Percentiles rank a stretch among this genome's conserved stretches.
Evolutionary conservation across 768 basidiomycete genomes (phyloP).

Genomic region (Cystoderma amianthinum): DNA sequence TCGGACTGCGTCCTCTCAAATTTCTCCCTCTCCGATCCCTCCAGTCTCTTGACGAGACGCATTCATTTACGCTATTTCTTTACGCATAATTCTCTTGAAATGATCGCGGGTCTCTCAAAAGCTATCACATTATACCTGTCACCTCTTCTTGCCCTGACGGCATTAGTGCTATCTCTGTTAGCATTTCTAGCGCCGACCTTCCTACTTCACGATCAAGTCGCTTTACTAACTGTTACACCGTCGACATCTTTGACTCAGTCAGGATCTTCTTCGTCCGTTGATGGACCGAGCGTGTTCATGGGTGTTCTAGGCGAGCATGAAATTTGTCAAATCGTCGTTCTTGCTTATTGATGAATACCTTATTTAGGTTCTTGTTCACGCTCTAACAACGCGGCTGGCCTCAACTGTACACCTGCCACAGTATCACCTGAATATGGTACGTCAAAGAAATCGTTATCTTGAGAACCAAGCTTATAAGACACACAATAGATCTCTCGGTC

Average conservation of each 20-base stretch:
- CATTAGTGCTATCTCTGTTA: conserved; percentile 59
- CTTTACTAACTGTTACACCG: conserved; percentile 59
- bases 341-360: conserved; percentile 3
- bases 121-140: conserved; percentile 61
- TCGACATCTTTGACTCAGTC: conserved; percentile 31
- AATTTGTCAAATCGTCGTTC: not conserved
- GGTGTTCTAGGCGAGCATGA: conserved; percentile 53
- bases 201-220: conserved; percentile 53
- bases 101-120: conserved; percentile 71
- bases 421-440: conserved; percentile 59
- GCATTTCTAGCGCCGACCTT: conserved; percentile 62
- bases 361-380: conserved; percentile 62
- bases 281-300: conserved; percentile 64
- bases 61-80: conserved; percentile 7
- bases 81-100: conserved; percentile 16
- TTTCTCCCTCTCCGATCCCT: no score
- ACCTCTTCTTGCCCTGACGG: conserved; percentile 57
- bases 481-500: conserved; percentile 49
- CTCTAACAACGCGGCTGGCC: conserved; percentile 32
- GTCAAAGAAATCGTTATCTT: conserved; percentile 10
- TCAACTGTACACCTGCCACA: conserved; percentile 51
- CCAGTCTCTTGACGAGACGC: conserved; percentile 7
- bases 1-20: no score
- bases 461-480: conserved; percentile 1
- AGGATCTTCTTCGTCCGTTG: conserved; percentile 26